Conservation (phyloP, 2,329 filamentous ascomycete genomes). For the Monilinia polystroma region DNA sequence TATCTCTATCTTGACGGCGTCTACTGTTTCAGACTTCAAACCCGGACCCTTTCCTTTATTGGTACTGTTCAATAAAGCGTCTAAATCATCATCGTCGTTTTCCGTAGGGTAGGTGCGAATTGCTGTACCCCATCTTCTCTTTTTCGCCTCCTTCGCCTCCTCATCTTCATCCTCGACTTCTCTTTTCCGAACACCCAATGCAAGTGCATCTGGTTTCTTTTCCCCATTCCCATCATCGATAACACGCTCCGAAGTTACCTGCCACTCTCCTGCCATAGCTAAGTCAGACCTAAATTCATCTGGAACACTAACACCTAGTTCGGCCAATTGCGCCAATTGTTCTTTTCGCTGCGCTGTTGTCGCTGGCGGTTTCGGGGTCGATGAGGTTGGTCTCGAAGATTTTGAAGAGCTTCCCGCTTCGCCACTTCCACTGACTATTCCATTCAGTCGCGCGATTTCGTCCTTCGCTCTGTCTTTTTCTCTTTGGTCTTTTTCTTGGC, state of each 20-base stretch:
- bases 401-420: constrained; percentile 31
- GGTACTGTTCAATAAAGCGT: constrained; percentile 42
- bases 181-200: constrained; percentile 59
- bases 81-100: constrained; percentile 40
- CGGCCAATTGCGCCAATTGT: constrained; percentile 84
- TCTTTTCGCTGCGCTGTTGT: constrained; percentile 68
- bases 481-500: constrained; percentile 74
- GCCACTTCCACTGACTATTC: constrained; percentile 57
- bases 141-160: constrained; percentile 60
- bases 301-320: constrained; percentile 82
- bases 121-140: constrained; percentile 45
- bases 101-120: constrained; percentile 41
- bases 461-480: constrained; percentile 79
- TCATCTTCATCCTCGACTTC: constrained; percentile 62
- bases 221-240: constrained; percentile 46
- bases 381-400: constrained; percentile 34
- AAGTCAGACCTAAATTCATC: constrained; percentile 75
- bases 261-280: constrained; percentile 89
- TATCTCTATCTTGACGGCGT: constrained; percentile 29
- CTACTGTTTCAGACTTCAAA: constrained; percentile 31
- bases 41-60: constrained; percentile 34
- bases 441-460: constrained; percentile 84
- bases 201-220: constrained; percentile 45
- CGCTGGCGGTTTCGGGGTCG: constrained; percentile 40
- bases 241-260: constrained; percentile 51